Base-by-base conservation (phyloP, 441 rosid species). In the Adansonia madagascariensis region DNA sequence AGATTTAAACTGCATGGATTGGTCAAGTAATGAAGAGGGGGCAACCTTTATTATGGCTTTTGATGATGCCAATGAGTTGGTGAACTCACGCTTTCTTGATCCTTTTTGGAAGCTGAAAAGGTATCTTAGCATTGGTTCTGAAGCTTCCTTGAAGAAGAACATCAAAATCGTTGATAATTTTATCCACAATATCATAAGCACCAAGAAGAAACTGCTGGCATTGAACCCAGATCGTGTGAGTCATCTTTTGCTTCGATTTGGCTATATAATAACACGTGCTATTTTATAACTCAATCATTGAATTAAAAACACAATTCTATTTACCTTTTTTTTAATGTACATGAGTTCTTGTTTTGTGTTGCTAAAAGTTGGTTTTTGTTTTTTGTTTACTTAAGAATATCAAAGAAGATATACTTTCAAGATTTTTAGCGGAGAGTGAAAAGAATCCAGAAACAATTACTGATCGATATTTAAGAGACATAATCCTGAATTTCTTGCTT, bases 321-420 rank as follows among this genome's bases (percentile, higher is more conserved):
- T 27, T 1, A 27, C 31, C 1, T 27, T 27, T 27, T 27, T 27
- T 27, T 27, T 43, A 43, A 39, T 39, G 43, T 3, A 39, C 4
- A 39, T 39, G 43, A 39, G 6, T 39, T 39, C 43, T 39, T 39
- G 43, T 39, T 39, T 39, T 39, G 43, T 14, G 12, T 50, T 50
- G 55, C 55, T 50, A 50, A 50, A 50, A 3, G n/a, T 50, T 50
- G 31, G 31, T 1, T 49, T 12, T 57, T 22, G 20, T 18, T 0
- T 20, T 60, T 12, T 22, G 24, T 71, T 55, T n/a, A 7, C 39
- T 11, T 1, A 66, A 91, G 98, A 84, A 64, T 74, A 89, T 43
- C 20, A 89, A 86, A 79, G 98, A 86, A 75, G 98, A 94, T 50
- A 90, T 93, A 77, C 79, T 93, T 15, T 93, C 97, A n/a, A 91